phyloP scores from a whole-genome alignment of 2,329 filamentous ascomycete genomes.

The Trichoderma hamatum region DNA sequence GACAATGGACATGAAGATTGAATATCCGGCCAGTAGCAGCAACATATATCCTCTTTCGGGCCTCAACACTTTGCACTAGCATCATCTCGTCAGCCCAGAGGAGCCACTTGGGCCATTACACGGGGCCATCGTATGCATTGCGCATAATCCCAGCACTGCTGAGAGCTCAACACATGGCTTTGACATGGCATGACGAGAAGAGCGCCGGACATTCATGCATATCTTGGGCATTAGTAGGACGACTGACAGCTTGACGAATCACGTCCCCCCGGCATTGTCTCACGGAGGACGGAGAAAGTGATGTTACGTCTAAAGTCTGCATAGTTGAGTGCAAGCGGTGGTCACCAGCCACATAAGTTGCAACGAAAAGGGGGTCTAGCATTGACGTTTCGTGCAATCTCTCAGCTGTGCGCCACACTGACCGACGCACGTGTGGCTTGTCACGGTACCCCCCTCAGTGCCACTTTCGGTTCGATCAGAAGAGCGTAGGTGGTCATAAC shows the following conservation, averaged over 20 bases:
- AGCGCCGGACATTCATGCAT: slow-evolving; percentile 25
- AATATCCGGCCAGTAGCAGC: neutral
- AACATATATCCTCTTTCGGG: slow-evolving; percentile 12
- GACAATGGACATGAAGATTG: neutral
- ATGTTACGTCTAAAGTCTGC: slow-evolving; percentile 13
- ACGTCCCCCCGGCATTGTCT: neutral
- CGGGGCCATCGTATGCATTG: neutral
- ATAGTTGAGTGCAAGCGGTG: neutral
- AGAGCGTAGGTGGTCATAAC: slow-evolving; percentile 27
- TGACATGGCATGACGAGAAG: slow-evolving; percentile 10
- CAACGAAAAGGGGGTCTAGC: neutral
- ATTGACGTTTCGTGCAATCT: neutral
- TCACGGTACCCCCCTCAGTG: slow-evolving; percentile 15
- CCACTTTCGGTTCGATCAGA: slow-evolving; percentile 27
- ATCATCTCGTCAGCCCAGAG: neutral
- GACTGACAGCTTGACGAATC: slow-evolving; percentile 7
- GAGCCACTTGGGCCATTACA: slow-evolving; percentile 15
- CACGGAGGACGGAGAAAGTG: slow-evolving; percentile 21
- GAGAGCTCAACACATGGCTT: neutral
- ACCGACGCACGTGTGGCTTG: slow-evolving; percentile 24
- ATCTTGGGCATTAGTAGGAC: slow-evolving; percentile 11
- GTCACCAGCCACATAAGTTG: slow-evolving; percentile 15
- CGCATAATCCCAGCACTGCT: neutral
- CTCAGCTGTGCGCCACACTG: slow-evolving; percentile 2
- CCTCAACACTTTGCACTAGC: slow-evolving; percentile 23